Base-by-base conservation (phyloP, 2,329 filamentous ascomycete genomes). In the Paramyrothecium sp. region DNA sequence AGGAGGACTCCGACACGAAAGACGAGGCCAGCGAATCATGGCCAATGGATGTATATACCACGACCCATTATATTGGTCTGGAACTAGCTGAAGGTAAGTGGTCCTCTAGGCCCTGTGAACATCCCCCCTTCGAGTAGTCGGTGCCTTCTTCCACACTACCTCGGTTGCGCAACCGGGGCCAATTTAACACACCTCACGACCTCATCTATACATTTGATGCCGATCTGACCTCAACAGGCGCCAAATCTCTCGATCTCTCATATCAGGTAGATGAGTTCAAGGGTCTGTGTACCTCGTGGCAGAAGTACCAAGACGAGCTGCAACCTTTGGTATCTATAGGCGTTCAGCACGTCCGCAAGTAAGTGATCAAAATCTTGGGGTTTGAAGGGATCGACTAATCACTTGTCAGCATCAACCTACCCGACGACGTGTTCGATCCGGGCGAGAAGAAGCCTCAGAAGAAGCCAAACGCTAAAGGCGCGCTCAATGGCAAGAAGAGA, bases 41-140 rank as follows among this genome's bases (percentile, higher is more conserved):
- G 23, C 58, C 60, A 17, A 70, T 66, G 48, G 78, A 80, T 56
- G 78, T 98, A 26, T 96, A 91, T 71, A 98, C 94, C 0, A 92
- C 92, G 22, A 97, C 93, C 1, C 94, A 93, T 72, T 99, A 98
- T 70, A 92, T 99, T 68, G 95, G 95, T 38, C 81, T 98, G 51
- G 89, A 94, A 65, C 76, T 97, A 56, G 81, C 82, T 41, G 84
- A 88, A 78, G 89, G 91, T 92, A 81, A 71, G 84, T 77, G 44
- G 54, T 23, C 47, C 22, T 23, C n/a, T n/a, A n/a, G n/a, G n/a
- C n/a, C n/a, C n/a, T n/a, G n/a, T n/a, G 10, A 4, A 30, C 26
- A 30, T 17, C 41, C 13, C 17, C 7, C 41, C 19, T 46, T 41
- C 34, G 41, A 12, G 17, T 16, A 46, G 13, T 46, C 41, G 41